Evolutionary conservation across 2,329 filamentous ascomycete genomes (phyloP).

Genomic region (Pezizomycotina sp.): DNA sequence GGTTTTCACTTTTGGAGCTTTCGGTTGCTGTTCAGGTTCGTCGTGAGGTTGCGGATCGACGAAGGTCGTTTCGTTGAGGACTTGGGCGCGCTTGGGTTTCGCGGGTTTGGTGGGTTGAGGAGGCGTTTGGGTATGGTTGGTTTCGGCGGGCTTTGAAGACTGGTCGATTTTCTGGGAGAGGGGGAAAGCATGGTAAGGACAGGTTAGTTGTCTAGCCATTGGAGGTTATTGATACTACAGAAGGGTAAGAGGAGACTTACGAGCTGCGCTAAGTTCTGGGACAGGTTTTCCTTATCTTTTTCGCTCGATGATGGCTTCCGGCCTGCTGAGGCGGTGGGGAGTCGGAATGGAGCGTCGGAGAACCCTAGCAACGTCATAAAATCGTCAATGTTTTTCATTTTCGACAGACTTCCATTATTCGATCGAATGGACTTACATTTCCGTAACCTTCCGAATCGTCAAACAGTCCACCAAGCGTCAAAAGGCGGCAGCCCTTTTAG

Average conservation of each 20-base stretch:
- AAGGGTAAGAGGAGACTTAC: too few relatives aligned
- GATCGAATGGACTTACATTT: conserved; percentile 4
- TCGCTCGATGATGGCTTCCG: too few relatives aligned
- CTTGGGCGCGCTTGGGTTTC: conserved; percentile 2
- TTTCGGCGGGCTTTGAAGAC: not conserved
- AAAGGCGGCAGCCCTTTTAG: conserved; percentile 4
- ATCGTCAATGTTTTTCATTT: not conserved
- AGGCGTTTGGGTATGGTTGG: not conserved
- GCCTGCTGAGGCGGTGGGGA: too few relatives aligned
- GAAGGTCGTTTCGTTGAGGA: too few relatives aligned
- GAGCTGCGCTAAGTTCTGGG: too few relatives aligned
- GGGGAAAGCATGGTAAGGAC: too few relatives aligned
- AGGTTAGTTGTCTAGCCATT: too few relatives aligned
- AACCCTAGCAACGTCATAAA: too few relatives aligned
- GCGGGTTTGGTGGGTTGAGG: conserved; percentile 2
- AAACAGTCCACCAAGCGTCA: conserved; percentile 2
- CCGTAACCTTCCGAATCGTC: conserved; percentile 10
- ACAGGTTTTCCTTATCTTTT: too few relatives aligned
- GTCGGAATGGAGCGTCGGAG: too few relatives aligned
- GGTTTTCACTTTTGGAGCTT: not conserved
- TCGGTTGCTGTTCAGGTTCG: not conserved
- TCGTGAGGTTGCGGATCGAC: too few relatives aligned
- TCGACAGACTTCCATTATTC: not conserved
- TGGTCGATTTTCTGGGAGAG: not conserved
- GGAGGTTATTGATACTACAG: too few relatives aligned